phyloP scores from a whole-genome alignment of 192 early-diverging fungal species.

The Spinellus fusiger region DNA sequence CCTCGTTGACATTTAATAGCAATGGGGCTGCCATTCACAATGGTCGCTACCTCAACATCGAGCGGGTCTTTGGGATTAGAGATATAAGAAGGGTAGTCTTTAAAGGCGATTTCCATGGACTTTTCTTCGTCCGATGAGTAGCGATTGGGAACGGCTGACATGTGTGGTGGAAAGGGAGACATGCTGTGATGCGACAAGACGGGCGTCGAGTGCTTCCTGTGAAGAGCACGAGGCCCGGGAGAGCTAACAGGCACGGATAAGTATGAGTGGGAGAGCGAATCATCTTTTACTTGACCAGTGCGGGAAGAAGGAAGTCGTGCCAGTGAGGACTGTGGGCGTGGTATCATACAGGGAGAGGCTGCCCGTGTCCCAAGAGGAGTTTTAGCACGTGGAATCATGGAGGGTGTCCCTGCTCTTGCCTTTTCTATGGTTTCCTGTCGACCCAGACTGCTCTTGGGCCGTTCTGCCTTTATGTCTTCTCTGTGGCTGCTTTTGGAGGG shows the following conservation, averaged over 20 bases:
- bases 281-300: not conserved
- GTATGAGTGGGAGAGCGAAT: not conserved
- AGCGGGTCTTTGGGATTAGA: constrained; percentile 39
- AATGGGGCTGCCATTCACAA: constrained; percentile 45
- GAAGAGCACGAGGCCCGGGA: not conserved
- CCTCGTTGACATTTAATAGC: constrained; percentile 41
- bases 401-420: constrained; percentile 18
- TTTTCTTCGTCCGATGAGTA: not conserved
- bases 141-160: not conserved
- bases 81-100: constrained; percentile 18
- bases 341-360: constrained; percentile 22
- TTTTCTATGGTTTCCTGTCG: constrained; percentile 8
- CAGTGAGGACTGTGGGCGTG: constrained; percentile 27
- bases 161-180: not conserved
- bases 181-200: constrained; percentile 8
- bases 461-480: constrained; percentile 5
- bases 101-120: constrained; percentile 4
- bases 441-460: constrained; percentile 22
- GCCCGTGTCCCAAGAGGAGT: constrained; percentile 11
- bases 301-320: constrained; percentile 1
- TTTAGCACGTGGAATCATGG: constrained; percentile 34
- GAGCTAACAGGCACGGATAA: constrained; percentile 8
- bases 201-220: constrained; percentile 13
- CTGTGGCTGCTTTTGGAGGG: constrained; percentile 4
- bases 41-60: constrained; percentile 47